Evolutionary conservation across 2,329 filamentous ascomycete genomes (phyloP).

Genomic region (Bertia moriformis): DNA sequence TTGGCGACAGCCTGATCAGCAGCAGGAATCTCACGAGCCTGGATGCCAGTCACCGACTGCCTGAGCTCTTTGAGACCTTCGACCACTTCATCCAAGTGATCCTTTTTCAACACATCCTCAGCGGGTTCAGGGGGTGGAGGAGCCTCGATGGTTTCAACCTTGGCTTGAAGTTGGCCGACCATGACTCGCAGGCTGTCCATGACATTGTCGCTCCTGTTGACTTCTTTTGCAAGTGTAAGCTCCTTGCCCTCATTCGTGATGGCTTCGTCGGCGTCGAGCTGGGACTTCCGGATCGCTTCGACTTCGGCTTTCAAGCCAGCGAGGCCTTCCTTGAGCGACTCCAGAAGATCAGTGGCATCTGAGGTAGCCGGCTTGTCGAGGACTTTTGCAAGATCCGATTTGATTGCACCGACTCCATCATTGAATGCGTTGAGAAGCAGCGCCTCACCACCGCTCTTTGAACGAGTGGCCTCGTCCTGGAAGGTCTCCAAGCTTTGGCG

Average conservation of each 20-base stretch:
- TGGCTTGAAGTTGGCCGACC: conserved; percentile 45
- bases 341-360: conserved; percentile 42
- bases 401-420: background rate
- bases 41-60: conserved; percentile 28
- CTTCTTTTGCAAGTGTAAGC: background rate
- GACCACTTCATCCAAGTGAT: conserved; percentile 21
- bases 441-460: conserved; percentile 33
- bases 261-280: conserved; percentile 9
- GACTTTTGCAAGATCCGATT: background rate
- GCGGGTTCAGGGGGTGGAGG: conserved; percentile 10
- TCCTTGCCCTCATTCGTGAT: background rate
- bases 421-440: background rate
- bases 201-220: conserved; percentile 20
- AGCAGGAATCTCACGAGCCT: conserved; percentile 14
- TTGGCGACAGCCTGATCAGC: conserved; percentile 25
- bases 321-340: conserved; percentile 45
- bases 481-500: conserved; percentile 6
- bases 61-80: conserved; percentile 31
- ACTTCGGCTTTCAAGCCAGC: conserved; percentile 39
- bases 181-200: conserved; percentile 46
- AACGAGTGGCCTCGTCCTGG: conserved; percentile 33
- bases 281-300: conserved; percentile 29
- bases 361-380: conserved; percentile 23
- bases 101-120: conserved; percentile 9
- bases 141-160: conserved; percentile 45